Evolutionary conservation across 352 stramenopile genomes (phyloP).

Genomic region (Phytophthora podocarpi): DNA sequence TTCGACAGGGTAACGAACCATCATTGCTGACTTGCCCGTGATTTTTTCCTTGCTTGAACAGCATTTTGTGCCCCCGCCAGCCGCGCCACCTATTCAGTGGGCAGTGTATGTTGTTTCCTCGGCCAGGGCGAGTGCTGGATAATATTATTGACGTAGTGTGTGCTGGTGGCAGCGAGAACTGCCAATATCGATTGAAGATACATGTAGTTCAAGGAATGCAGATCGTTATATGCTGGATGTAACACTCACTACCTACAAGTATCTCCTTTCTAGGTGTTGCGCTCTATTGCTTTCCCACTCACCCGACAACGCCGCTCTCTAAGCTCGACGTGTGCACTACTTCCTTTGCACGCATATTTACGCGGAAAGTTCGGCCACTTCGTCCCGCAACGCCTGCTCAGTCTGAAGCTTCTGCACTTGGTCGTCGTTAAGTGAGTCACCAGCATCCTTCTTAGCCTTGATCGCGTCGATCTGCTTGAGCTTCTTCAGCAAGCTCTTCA

Average conservation of each 20-base stretch:
- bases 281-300: conserved; percentile 12
- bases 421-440: conserved; percentile 82
- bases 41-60: conserved; percentile 16
- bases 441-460: conserved; percentile 75
- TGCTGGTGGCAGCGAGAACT: conserved; percentile 8
- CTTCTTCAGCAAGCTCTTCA: conserved; percentile 86
- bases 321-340: conserved; percentile 4
- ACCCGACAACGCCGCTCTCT: not conserved
- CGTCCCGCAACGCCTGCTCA: conserved; percentile 68
- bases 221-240: conserved; percentile 4
- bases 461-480: conserved; percentile 88
- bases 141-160: not conserved
- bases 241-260: not conserved
- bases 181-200: conserved; percentile 4
- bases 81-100: conserved; percentile 36
- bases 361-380: conserved; percentile 63
- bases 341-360: conserved; percentile 21
- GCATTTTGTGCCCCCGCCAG: conserved; percentile 53
- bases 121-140: not conserved
- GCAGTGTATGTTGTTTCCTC: conserved; percentile 8
- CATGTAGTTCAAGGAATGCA: not conserved
- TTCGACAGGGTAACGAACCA: too few relatives aligned
- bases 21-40: conserved; percentile 1
- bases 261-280: not conserved
- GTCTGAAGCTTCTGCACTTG: conserved; percentile 78